Percentiles rank a stretch among this genome's conserved stretches.
These are phyloP conservation scores for Dioszegia aurantiaca DNA, from an alignment of 768 basidiomycete species.

Conservation along the genomic window DNA sequence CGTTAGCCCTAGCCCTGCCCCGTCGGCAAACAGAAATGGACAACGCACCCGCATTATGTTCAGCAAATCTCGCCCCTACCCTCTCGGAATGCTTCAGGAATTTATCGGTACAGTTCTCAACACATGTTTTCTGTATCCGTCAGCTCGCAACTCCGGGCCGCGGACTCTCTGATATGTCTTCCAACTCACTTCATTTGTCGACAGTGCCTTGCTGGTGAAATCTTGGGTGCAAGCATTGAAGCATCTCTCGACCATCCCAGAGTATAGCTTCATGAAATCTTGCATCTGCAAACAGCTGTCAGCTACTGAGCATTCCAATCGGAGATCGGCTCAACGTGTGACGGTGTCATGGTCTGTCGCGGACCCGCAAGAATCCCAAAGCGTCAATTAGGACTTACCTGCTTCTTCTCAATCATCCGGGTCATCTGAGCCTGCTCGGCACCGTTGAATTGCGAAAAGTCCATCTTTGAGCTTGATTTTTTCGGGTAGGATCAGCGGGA, in stretches of 20 bases:
- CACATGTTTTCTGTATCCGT: slow-evolving; percentile 73
- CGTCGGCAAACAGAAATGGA: neutral
- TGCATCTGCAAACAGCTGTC: slow-evolving; percentile 68
- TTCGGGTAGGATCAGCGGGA: neutral
- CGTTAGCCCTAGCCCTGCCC: neutral
- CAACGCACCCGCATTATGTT: slow-evolving; percentile 79
- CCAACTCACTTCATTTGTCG: slow-evolving; percentile 78
- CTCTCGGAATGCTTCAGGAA: slow-evolving; percentile 95
- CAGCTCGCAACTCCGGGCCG: neutral
- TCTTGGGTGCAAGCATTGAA: slow-evolving; percentile 94
- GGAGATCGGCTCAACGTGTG: too few species aligned
- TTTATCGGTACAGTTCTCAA: slow-evolving; percentile 93
- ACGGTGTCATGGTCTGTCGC: too few species aligned
- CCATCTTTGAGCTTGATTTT: slow-evolving; percentile 59
- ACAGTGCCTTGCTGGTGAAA: slow-evolving; percentile 90
- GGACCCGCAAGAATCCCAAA: neutral
- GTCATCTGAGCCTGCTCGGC: slow-evolving; percentile 96
- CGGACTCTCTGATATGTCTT: too few species aligned
- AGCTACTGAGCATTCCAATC: too few species aligned
- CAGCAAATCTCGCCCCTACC: slow-evolving; percentile 86
- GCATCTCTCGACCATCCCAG: slow-evolving; percentile 89
- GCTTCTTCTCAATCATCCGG: slow-evolving; percentile 81
- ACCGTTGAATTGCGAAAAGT: slow-evolving; percentile 82
- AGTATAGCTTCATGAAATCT: slow-evolving; percentile 94
- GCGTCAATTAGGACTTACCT: slow-evolving; percentile 58